Evolutionary conservation across 345 rosid genomes (phyloP), one percentile per base, ranked within the genome.

Genomic region (Murraya koenigii): DNA sequence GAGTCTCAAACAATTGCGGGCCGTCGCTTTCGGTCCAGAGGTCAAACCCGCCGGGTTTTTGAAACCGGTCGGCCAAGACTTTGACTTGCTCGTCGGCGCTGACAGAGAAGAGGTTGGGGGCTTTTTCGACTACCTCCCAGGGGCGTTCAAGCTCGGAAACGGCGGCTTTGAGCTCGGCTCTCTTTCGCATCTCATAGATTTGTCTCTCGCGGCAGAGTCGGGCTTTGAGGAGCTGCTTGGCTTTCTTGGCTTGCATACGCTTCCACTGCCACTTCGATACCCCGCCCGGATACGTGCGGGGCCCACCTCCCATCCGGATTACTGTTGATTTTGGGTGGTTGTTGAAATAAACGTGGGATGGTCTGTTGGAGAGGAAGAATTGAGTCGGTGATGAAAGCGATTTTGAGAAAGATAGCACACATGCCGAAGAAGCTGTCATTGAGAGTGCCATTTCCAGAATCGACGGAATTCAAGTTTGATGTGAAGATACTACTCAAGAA

Each of bases 231-330:
- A 96, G 97, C 80, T 92, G 97, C 59, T 91, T 92, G 76, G 90
- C 91, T 80, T 95, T 95, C 83, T 91, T 92, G 38, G 91, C 89
- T 49, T 93, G 99, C 98, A 94, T 92, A 19, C 97, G 89, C 81
- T 90, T 96, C 98, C 98, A 96, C 38, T 89, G 95, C 97, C 98
- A 96, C 82, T 91, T 92, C 8, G 97, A 90, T 0, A 94, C 93
- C 0, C 98, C 97, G 39, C 95, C 98, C 0, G 95, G 97, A 71
- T 72, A 96, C 7, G 97, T 96, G 49, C 97, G 80, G 26, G 97
- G 98, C 59, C 94, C 94, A 8, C 95, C 97, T 71, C 98, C 97
- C 97, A 92, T 92, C 30, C 97, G 92, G 76, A 96, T 91, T 15
- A 84, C 26, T 8, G 89, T 78, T 35, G 85, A 35, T 69, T 74